Percentiles rank a stretch among this genome's conserved stretches.
These are phyloP conservation scores for Steccherinum ochraceum DNA, from an alignment of 768 basidiomycete genomes.

Conservation along the genomic window DNA sequence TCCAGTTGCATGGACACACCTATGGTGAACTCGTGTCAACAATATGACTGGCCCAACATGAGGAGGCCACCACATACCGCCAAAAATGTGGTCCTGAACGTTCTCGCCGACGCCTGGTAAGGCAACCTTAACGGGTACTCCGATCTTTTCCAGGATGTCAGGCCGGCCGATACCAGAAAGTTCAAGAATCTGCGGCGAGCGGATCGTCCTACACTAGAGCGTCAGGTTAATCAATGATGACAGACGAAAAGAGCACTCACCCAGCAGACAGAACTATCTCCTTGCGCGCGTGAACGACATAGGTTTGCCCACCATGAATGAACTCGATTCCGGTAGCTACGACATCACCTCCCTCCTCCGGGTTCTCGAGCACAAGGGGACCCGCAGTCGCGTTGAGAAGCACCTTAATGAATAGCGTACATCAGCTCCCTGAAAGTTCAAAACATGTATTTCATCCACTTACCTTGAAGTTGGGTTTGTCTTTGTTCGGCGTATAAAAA, in stretches of 20 bases:
- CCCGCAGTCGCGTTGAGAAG: too few species aligned
- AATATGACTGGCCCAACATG: too few species aligned
- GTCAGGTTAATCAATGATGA: background rate
- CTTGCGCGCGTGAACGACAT: background rate
- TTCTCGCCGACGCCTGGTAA: slow-evolving; percentile 77
- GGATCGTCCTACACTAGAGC: background rate
- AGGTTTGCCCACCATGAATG: background rate
- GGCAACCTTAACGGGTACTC: slow-evolving; percentile 47
- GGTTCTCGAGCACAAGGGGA: background rate
- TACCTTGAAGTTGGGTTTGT: slow-evolving; percentile 12
- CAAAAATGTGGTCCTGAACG: slow-evolving; percentile 16
- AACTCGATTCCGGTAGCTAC: slow-evolving; percentile 5
- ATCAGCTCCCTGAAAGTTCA: too few species aligned
- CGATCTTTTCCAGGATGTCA: slow-evolving; percentile 38
- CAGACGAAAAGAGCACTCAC: background rate
- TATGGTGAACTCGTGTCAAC: too few species aligned
- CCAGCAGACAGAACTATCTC: slow-evolving; percentile 1
- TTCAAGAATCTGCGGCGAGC: slow-evolving; percentile 14
- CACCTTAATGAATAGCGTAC: too few species aligned
- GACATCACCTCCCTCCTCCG: background rate
- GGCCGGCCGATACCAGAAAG: slow-evolving; percentile 60
- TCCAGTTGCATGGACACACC: background rate
- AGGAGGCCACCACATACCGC: background rate
- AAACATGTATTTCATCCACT: too few species aligned
- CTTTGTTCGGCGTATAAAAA: slow-evolving; percentile 11